Evolutionary conservation across 2,329 filamentous ascomycete species (phyloP).

Genomic region (Dactylellina drechsleri): DNA sequence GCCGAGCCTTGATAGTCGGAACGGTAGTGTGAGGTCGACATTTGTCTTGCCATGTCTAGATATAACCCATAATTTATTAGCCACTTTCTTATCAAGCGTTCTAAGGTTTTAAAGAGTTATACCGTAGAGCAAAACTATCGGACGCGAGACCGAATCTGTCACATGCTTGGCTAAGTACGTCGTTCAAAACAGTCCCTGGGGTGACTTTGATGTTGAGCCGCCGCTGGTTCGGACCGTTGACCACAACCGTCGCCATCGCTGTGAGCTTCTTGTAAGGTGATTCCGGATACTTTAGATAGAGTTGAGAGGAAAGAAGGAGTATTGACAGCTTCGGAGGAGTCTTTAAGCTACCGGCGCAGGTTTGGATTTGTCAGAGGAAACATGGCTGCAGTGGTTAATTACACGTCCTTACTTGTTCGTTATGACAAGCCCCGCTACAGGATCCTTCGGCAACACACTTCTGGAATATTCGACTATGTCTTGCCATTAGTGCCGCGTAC

Average conservation of each 20-base stretch:
- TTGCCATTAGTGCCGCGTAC: too few relatives aligned
- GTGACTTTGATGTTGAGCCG: slow-evolving; percentile 84
- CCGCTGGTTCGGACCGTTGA: slow-evolving; percentile 68
- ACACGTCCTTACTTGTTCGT: slow-evolving; percentile 3
- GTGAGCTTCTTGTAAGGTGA: neutral
- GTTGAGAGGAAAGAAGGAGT: neutral
- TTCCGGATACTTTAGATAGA: neutral
- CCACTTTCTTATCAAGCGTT: neutral
- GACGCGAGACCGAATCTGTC: slow-evolving; percentile 78
- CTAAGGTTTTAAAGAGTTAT: neutral
- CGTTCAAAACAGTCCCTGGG: slow-evolving; percentile 81
- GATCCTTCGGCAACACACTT: slow-evolving; percentile 12
- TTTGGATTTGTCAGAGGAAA: slow-evolving; percentile 33
- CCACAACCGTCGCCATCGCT: slow-evolving; percentile 44
- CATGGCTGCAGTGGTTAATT: slow-evolving; percentile 9
- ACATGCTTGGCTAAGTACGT: slow-evolving; percentile 88
- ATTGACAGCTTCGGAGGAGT: neutral
- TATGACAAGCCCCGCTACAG: slow-evolving; percentile 31
- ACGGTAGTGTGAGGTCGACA: slow-evolving; percentile 84
- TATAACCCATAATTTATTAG: neutral
- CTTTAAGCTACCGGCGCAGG: slow-evolving; percentile 30
- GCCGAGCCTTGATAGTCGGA: slow-evolving; percentile 81
- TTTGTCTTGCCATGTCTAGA: slow-evolving; percentile 81
- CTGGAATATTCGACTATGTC: too few relatives aligned
- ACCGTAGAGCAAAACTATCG: slow-evolving; percentile 69